phyloP scores from a whole-genome alignment of 805 yeast genomes.

The Candida yuanshanica region DNA sequence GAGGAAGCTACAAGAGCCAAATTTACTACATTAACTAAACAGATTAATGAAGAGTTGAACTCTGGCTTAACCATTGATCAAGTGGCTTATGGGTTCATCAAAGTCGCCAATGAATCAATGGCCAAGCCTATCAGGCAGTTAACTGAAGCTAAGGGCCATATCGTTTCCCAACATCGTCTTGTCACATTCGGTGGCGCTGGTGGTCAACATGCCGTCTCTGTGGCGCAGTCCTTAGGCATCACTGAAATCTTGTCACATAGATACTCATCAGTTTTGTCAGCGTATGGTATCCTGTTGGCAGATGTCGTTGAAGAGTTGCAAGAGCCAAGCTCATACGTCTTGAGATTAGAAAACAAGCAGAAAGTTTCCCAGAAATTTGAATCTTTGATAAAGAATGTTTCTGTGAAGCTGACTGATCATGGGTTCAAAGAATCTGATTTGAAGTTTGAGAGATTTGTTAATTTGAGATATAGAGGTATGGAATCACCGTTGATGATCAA shows the following conservation, averaged over 20 bases:
- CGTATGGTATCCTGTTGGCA: conserved; percentile 84
- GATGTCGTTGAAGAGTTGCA: conserved; percentile 80
- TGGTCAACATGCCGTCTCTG: conserved; percentile 81
- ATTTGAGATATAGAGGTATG: conserved; percentile 83
- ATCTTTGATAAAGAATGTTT: conserved; percentile 38
- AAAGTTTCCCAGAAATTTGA: conserved; percentile 41
- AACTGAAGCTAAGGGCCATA: conserved; percentile 80
- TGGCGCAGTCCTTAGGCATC: conserved; percentile 69
- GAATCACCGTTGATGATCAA: conserved; percentile 80
- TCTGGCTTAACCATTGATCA: conserved; percentile 48
- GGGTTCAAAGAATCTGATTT: conserved; percentile 45
- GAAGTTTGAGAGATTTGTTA: conserved; percentile 57
- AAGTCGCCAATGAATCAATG: conserved; percentile 85
- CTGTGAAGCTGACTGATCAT: conserved; percentile 39
- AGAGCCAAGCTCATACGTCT: conserved; percentile 54
- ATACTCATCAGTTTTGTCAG: conserved; percentile 79
- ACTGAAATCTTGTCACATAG: conserved; percentile 65
- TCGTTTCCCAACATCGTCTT: conserved; percentile 57
- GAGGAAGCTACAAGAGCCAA: conserved; percentile 40
- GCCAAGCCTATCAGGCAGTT: conserved; percentile 83
- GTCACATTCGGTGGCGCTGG: conserved; percentile 94
- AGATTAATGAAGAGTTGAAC: conserved; percentile 44
- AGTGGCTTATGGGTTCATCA: conserved; percentile 74
- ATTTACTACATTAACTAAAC: conserved; percentile 47
- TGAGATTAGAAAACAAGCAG: conserved; percentile 28